Evolutionary conservation across 768 basidiomycete genomes (phyloP).

Genomic region (Calocybe cyanea): DNA sequence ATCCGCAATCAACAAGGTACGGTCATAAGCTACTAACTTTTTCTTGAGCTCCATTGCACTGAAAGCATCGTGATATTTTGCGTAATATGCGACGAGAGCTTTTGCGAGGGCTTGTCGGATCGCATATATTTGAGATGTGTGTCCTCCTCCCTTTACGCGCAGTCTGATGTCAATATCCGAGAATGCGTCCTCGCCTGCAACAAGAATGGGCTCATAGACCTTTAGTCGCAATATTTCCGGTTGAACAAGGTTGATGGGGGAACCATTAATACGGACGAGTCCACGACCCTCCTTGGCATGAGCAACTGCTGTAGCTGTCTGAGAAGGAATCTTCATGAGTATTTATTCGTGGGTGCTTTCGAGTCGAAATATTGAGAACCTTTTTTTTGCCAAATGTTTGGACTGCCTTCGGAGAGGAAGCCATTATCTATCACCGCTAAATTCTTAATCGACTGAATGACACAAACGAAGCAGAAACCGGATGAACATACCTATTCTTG

Average conservation of each 20-base stretch:
- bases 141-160: conserved; percentile 98
- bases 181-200: conserved; percentile 88
- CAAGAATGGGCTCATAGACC: conserved; percentile 95
- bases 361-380: conserved; percentile 53
- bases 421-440: conserved; percentile 48
- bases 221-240: conserved; percentile 97
- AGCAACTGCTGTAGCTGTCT: conserved; percentile 98
- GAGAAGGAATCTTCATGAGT: conserved; percentile 9
- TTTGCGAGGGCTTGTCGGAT: conserved; percentile 99
- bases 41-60: conserved; percentile 98
- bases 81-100: conserved; percentile 96
- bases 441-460: conserved; percentile 21
- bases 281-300: conserved; percentile 96
- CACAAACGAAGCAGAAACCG: conserved; percentile 15
- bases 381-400: conserved; percentile 99
- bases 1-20: conserved; percentile 85
- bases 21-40: conserved; percentile 94
- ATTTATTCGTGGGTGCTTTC: too few relatives aligned
- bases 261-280: conserved; percentile 93
- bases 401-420: conserved; percentile 79
- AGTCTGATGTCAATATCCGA: conserved; percentile 90
- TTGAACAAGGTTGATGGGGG: conserved; percentile 92
- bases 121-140: conserved; percentile 98
- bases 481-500: conserved; percentile 35
- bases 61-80: conserved; percentile 97